Conservation (phyloP, 192 early-diverging fungal species). For the Linnemannia exigua region DNA sequence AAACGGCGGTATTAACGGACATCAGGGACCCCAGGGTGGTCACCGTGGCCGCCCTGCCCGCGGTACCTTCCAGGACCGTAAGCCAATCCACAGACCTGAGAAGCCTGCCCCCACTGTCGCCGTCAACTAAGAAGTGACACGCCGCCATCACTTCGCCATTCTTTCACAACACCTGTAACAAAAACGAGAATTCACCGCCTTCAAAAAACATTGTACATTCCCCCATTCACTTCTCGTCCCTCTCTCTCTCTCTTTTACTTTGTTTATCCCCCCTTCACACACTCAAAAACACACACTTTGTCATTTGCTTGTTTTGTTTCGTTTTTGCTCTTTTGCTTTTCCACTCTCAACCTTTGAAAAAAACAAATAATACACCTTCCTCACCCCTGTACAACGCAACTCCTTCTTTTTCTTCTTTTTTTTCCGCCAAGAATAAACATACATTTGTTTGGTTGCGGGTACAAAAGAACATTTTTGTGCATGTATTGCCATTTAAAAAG, state of each 20-base stretch:
- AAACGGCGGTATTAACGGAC: constrained; percentile 22
- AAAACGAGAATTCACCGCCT: constrained; percentile 2
- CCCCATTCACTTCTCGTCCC: constrained; percentile 10
- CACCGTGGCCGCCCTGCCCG: constrained; percentile 25
- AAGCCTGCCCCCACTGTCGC: constrained; percentile 35
- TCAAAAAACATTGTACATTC: constrained; percentile 41
- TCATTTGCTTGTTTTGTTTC: constrained; percentile 13
- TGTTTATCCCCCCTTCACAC: not conserved
- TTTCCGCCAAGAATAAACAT: constrained; percentile 22
- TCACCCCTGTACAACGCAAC: constrained; percentile 15
- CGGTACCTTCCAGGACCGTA: constrained; percentile 32
- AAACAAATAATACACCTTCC: constrained; percentile 4
- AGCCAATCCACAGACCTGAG: constrained; percentile 37
- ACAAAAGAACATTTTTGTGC: constrained; percentile 13
- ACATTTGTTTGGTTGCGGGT: not conserved
- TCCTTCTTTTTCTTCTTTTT: constrained; percentile 35
- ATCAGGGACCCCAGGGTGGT: constrained; percentile 31
- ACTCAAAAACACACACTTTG: not conserved
- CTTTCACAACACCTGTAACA: constrained; percentile 5
- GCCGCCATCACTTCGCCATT: not conserved
- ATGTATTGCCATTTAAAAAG: not conserved
- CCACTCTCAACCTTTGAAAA: too few relatives aligned
- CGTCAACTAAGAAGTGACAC: constrained; percentile 33
- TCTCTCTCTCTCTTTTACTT: constrained; percentile 13
- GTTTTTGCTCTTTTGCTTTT: constrained; percentile 1